Evolutionary conservation across 2,329 filamentous ascomycete species (phyloP), one percentile per base, ranked within the genome.

Genomic region (Lecanicillium sp.): DNA sequence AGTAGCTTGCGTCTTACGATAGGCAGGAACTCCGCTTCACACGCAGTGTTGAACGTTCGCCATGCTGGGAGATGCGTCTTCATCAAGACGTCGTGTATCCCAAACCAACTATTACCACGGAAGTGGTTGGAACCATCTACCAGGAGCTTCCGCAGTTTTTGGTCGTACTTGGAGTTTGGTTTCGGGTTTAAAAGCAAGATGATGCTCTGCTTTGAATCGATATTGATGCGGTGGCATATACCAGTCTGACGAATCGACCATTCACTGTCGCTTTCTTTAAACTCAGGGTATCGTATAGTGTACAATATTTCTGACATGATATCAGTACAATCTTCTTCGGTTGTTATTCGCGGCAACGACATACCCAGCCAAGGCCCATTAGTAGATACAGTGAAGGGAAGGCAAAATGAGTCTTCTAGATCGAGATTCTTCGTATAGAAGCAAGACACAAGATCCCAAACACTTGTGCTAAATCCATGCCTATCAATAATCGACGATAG

Each of bases 191-290:
- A 49, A 11, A 61, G 45, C 3, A 61, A 33, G 23, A 56, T 55
- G 3, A 57, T 32, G 38, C 45, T 56, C 35, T 58, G 56, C n/a
- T 30, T 35, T 0, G 58, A 60, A 7, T 48, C 20, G 2, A 48
- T 30, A 40, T 61, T 52, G 47, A 56, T 55, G 42, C 54, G 55
- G 36, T 60, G 60, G 42, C 55, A 61, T 6, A 62, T 41, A 7
- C 54, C 60, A 26, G 47, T 62, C 33, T 62, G 60, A 8, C 60
- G 58, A 29, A 61, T 57, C 14, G 45, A 54, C 60, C 60, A 62
- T 24, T 53, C 51, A 5, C 52, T 37, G 4, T 54, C 52, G 32
- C 30, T 46, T 9, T 52, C 41, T 38, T 61, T 62, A 33, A 55
- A 56, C 44, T 62, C 58, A 9, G 60, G 60, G 32, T 62, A 62